Base-by-base conservation (phyloP, 768 basidiomycete genomes). In the Lactarius hengduanensis region DNA sequence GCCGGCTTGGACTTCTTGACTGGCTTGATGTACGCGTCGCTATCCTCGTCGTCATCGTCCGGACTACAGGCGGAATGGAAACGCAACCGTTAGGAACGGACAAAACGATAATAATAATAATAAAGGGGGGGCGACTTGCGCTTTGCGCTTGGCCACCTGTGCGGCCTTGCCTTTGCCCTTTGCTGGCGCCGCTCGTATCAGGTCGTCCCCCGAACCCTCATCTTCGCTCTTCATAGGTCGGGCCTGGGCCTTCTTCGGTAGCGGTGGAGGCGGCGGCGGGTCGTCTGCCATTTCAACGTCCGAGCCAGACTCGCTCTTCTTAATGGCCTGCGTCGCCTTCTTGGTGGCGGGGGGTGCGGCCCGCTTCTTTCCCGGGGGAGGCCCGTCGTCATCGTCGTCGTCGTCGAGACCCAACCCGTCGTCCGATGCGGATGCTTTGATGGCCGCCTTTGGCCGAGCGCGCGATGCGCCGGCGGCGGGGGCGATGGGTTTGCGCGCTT, bases 1-100 rank as follows among this genome's bases (percentile, higher is more conserved):
- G 72, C 41, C 26, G 73, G 71, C 58, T 79, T 78, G 70, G 80
- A 81, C 77, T 84, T 86, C 81, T 88, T 89, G 0, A 76, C 80
- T 8, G 85, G 85, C 67, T 83, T 82, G 56, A 74, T 62, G 41
- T 77, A 74, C 41, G 22, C 62, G 32, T 63, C 32, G 40, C 32
- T 57, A 8, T 62, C 66, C 53, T 66, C 53, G 4, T 55, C 64
- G 38, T 22, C 32, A 32, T 36, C 32, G 47, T 67, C 58, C 57
- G 18, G 54, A 58, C 60, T 56, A 47, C 16, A n/a, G 55, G 40
- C 3, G 41, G 18, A 32, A 9, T 58, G 18, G 6, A 43, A 26
- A 18, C n/a, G 36, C 54, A 16, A 11, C 11, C 30, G 50, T 59
- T 43, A 22, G 34, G 38, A 15, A 36, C 32, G 36, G 15, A 2